These are phyloP conservation scores for Luvunga scandens DNA, from an alignment of 345 rosid species.

Conservation along the genomic window DNA sequence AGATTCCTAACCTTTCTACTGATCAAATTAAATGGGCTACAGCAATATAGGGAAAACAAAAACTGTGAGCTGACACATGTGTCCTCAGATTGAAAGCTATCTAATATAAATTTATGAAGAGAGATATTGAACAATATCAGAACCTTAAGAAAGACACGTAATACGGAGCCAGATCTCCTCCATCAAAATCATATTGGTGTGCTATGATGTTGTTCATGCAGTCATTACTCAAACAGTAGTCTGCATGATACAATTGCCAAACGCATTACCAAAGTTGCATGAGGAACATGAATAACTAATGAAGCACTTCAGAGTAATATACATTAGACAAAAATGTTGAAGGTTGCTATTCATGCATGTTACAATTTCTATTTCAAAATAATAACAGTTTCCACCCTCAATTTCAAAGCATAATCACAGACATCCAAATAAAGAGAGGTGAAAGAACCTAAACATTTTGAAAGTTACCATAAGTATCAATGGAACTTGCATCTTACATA, in stretches of 20 bases:
- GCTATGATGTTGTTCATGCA: constrained; percentile 55
- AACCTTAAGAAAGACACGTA: constrained; percentile 65
- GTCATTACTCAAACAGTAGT: constrained; percentile 69
- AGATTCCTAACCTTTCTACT: neutral
- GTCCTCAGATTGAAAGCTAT: neutral
- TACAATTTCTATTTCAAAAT: neutral
- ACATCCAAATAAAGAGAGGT: constrained; percentile 7
- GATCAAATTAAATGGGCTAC: constrained; percentile 1
- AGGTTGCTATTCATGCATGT: neutral
- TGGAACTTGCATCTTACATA: constrained; percentile 42
- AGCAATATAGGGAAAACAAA: neutral
- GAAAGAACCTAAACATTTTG: constrained; percentile 1
- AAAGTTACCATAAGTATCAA: constrained; percentile 22
- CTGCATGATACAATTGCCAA: constrained; percentile 31
- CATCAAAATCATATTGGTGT: constrained; percentile 45
- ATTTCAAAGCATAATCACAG: neutral
- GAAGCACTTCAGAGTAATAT: constrained; percentile 1
- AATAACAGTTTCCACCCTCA: neutral
- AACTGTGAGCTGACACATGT: neutral
- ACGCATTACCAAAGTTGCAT: constrained; percentile 10
- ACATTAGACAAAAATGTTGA: neutral
- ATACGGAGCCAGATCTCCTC: constrained; percentile 59
- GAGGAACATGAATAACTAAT: neutral
- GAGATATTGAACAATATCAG: constrained; percentile 18
- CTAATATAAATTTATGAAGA: constrained; percentile 6